phyloP scores from a whole-genome alignment of 1,284 basidiomycete genomes.

The Cutaneotrichosporon sp. region DNA sequence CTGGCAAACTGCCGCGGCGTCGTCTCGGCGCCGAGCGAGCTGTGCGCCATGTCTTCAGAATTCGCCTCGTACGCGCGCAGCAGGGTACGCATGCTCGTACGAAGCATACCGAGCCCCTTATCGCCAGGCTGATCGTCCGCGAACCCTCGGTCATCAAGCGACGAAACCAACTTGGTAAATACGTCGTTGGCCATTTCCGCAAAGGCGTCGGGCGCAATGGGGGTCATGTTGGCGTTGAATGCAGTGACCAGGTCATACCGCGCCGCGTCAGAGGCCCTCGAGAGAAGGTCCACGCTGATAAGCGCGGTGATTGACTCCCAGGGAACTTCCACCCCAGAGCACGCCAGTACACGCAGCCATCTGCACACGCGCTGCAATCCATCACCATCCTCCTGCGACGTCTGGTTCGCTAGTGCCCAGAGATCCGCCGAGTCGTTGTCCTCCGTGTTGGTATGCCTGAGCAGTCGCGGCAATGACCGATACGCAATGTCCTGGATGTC shows the following conservation, averaged over 20 bases:
- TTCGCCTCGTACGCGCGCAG: conserved; percentile 30
- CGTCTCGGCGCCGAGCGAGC: neutral
- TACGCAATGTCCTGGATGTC: conserved; percentile 32
- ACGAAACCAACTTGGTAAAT: conserved; percentile 8
- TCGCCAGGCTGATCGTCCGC: no score
- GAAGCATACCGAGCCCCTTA: conserved; percentile 9
- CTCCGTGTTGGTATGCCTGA: conserved; percentile 42
- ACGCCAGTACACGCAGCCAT: conserved; percentile 63
- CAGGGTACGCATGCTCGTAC: conserved; percentile 10
- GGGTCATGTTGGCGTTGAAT: conserved; percentile 26
- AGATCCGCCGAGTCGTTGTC: conserved; percentile 52
- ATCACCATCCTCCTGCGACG: conserved; percentile 51
- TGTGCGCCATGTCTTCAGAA: conserved; percentile 11
- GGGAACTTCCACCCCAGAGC: conserved; percentile 65
- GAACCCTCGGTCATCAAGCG: neutral
- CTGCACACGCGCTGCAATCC: conserved; percentile 55
- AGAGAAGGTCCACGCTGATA: conserved; percentile 17
- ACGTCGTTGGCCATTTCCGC: conserved; percentile 25
- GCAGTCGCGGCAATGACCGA: conserved; percentile 56
- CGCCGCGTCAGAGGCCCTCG: conserved; percentile 6
- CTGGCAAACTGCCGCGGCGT: neutral
- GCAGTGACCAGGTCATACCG: conserved; percentile 31
- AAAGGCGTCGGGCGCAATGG: conserved; percentile 20
- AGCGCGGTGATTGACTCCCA: conserved; percentile 25
- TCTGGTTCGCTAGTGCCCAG: conserved; percentile 54